Evolutionary conservation across 805 yeast species (phyloP).

Genomic region (Starmerella cellae): DNA sequence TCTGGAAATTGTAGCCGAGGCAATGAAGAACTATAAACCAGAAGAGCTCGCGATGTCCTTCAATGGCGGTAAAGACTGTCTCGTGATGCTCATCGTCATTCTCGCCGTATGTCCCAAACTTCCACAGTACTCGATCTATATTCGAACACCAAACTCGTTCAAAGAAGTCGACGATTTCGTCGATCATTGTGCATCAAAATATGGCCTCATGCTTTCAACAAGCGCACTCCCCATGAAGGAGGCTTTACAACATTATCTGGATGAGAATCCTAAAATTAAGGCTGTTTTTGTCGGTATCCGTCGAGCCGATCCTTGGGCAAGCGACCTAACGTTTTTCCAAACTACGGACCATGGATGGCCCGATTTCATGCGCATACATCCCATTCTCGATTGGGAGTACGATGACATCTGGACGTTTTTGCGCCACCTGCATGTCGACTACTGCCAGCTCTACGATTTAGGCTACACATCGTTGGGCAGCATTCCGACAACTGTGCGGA

Average conservation of each 20-base stretch:
- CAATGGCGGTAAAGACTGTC: slow-evolving; percentile 95
- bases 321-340: slow-evolving; percentile 44
- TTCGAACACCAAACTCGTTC: slow-evolving; percentile 63
- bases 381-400: slow-evolving; percentile 78
- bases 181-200: slow-evolving; percentile 37
- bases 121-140: slow-evolving; percentile 43
- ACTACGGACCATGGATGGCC: slow-evolving; percentile 90
- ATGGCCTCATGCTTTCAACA: slow-evolving; percentile 38
- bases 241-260: slow-evolving; percentile 57
- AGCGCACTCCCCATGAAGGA: slow-evolving; percentile 38
- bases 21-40: slow-evolving; percentile 16
- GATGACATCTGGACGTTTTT: slow-evolving; percentile 73
- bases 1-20: slow-evolving; percentile 23
- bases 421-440: slow-evolving; percentile 41
- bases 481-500: slow-evolving; percentile 49
- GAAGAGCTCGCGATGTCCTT: slow-evolving; percentile 52
- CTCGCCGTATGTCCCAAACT: slow-evolving; percentile 37
- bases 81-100: slow-evolving; percentile 69
- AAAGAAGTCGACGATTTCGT: slow-evolving; percentile 58
- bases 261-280: slow-evolving; percentile 39
- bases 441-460: slow-evolving; percentile 61
- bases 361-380: slow-evolving; percentile 65
- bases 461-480: slow-evolving; percentile 93
- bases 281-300: slow-evolving; percentile 82
- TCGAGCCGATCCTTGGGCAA: slow-evolving; percentile 75